Conservation (phyloP, 2,329 filamentous ascomycete genomes). For the Penicillium sp. region DNA sequence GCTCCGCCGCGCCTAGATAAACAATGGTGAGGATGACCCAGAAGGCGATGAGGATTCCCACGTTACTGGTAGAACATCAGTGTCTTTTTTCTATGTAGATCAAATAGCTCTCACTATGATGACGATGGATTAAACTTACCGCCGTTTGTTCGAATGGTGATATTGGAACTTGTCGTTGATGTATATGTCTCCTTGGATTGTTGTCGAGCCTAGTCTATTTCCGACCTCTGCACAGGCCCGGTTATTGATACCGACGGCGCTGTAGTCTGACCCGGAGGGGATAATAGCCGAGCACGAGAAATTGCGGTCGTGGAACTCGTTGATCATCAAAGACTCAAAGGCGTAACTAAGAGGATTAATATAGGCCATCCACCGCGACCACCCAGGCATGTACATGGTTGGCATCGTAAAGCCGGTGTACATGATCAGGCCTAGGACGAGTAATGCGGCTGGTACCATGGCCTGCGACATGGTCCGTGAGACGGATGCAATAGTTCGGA, state of each 20-base stretch:
- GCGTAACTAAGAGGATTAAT: constrained; percentile 75
- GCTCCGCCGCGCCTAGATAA: not conserved
- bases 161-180: not conserved
- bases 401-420: constrained; percentile 49
- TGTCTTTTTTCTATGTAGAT: not conserved
- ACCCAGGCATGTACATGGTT: constrained; percentile 64
- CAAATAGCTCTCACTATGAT: not conserved
- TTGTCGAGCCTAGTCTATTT: not conserved
- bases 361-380: constrained; percentile 81
- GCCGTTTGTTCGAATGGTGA: not conserved
- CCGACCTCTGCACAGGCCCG: constrained; percentile 34
- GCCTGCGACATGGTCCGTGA: constrained; percentile 62
- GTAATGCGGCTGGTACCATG: constrained; percentile 53
- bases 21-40: not conserved
- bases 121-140: not conserved
- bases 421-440: constrained; percentile 45
- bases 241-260: constrained; percentile 29
- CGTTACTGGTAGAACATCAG: not conserved
- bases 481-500: constrained; percentile 70
- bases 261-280: constrained; percentile 43
- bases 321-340: constrained; percentile 77
- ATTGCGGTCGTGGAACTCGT: constrained; percentile 68
- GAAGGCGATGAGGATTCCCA: not conserved
- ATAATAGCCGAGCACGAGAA: constrained; percentile 51
- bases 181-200: not conserved